Conservation (phyloP, 2,329 filamentous ascomycete species). For the Cladophialophora chaetospira region DNA sequence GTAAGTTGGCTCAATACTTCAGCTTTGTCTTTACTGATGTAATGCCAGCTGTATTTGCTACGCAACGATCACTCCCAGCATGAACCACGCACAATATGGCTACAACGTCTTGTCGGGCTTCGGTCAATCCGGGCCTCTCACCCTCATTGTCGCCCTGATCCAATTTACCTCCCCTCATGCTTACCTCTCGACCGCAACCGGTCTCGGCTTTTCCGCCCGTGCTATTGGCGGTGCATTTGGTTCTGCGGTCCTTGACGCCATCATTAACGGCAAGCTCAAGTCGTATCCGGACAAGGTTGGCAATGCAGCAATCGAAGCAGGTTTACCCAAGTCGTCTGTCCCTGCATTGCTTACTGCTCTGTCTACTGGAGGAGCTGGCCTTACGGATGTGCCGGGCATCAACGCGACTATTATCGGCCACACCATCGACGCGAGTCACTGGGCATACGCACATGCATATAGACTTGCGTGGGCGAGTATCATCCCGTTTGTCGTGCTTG, state of each 20-base stretch:
- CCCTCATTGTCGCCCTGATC: conserved; percentile 53
- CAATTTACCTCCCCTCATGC: conserved; percentile 58
- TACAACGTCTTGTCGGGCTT: conserved; percentile 52
- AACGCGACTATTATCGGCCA: conserved; percentile 43
- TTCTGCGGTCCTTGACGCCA: conserved; percentile 55
- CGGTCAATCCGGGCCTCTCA: conserved; percentile 54
- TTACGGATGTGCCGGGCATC: conserved; percentile 41
- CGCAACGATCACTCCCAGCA: conserved; percentile 47
- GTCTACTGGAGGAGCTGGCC: conserved; percentile 38
- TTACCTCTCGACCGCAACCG: conserved; percentile 56
- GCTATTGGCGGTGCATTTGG: conserved; percentile 58
- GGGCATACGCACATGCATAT: conserved; percentile 53
- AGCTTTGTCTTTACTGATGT: conserved; percentile 11
- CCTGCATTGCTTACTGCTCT: conserved; percentile 45
- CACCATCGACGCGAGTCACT: conserved; percentile 45
- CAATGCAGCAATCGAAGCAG: conserved; percentile 46
- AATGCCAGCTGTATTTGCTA: conserved; percentile 49
- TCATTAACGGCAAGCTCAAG: conserved; percentile 53
- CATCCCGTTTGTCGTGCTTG: conserved; percentile 56
- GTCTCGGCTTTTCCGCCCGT: conserved; percentile 55
- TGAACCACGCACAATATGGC: conserved; percentile 51
- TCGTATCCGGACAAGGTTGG: conserved; percentile 47
- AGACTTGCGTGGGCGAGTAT: conserved; percentile 54
- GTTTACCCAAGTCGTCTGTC: conserved; percentile 45
- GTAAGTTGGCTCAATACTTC: conserved; percentile 36